Base-by-base conservation (phyloP, 208 protist genomes). In the Acanthamoeba culbertsoni region DNA sequence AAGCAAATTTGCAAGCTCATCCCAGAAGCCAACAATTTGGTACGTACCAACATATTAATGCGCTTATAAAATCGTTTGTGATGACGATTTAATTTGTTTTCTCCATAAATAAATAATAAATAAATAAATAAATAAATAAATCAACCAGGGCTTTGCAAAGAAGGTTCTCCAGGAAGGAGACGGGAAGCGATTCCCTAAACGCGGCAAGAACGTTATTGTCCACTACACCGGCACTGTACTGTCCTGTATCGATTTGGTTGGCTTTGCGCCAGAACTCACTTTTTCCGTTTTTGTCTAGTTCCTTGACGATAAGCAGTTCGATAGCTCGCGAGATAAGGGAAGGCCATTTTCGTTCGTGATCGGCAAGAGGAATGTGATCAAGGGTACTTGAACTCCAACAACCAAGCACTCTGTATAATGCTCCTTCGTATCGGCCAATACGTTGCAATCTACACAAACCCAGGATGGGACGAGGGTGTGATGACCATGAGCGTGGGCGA, bases 401-500 rank as follows among this genome's bases (percentile, higher is more conserved):
- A 31, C 35, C 59, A 16, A 43, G 1, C 65, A 18, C 35, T 42
- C 18, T 75, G 35, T 28, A 26, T 3, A 33, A 1, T 31, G 12
- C 6, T 12, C 28, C 68, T 8, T 79, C 46, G 16, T 28, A 6
- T 4, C 71, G 4, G 0, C 40, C 55, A 1, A 57, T n/a, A 16
- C 35, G 12, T 55, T 16, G 7, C 43, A 7, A 20, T 12, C 16
- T 75, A 3, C 16, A 20, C n/a, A n/a, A n/a, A n/a, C n/a, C n/a
- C 10, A 93, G 88, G 88, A 4, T 93, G 88, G 88, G 88, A 93
- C 37, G 88, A 93, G 68, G 88, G 88, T 18, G 88, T 93, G 88
- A 5, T 63, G 33, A 93, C 88, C 23, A 93, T 93, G 88, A 75
- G 68, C 45, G 55, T 93, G 0, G 88, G 88, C 12, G 88, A 93